Percentiles rank a stretch among this genome's conserved stretches.
Conservation (phyloP, 805 yeast species). For the Starmera amethionina region DNA sequence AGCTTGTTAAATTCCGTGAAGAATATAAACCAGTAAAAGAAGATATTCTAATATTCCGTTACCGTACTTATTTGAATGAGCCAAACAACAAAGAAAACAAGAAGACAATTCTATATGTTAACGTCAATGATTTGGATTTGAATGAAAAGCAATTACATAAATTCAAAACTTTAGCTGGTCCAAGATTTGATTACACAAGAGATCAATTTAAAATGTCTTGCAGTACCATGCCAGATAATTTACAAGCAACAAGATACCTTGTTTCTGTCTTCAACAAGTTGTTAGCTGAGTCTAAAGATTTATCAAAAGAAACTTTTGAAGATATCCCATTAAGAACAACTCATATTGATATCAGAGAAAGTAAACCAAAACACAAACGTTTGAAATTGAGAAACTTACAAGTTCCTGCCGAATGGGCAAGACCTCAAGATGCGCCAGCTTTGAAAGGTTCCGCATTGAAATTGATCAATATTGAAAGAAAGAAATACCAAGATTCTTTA, state of each 20-base stretch:
- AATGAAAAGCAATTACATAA: constrained; percentile 51
- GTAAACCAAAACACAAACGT: constrained; percentile 29
- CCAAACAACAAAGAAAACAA: constrained; percentile 43
- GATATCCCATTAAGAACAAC: constrained; percentile 81
- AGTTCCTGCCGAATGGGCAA: constrained; percentile 78
- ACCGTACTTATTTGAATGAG: constrained; percentile 68
- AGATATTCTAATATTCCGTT: constrained; percentile 55
- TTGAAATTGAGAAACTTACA: constrained; percentile 26
- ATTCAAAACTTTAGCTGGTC: constrained; percentile 68
- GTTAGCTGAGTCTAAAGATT: constrained; percentile 53
- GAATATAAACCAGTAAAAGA: constrained; percentile 42
- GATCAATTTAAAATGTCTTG: constrained; percentile 58
- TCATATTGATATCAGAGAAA: constrained; percentile 41
- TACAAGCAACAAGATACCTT: constrained; percentile 76
- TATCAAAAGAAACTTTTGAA: constrained; percentile 47
- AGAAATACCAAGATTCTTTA: background rate
- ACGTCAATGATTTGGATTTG: constrained; percentile 45
- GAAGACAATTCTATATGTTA: constrained; percentile 53
- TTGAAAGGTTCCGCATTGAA: background rate
- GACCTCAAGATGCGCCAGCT: constrained; percentile 62
- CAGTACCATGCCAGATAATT: constrained; percentile 59
- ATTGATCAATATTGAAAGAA: background rate
- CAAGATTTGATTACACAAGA: constrained; percentile 55
- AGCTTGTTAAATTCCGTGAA: constrained; percentile 65
- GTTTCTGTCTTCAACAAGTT: constrained; percentile 55